A percentile compares a stretch with the other conserved stretches of the same genome.
phyloP scores from a whole-genome alignment of 2,329 filamentous ascomycete species.

The Pyricularia sp. region DNA sequence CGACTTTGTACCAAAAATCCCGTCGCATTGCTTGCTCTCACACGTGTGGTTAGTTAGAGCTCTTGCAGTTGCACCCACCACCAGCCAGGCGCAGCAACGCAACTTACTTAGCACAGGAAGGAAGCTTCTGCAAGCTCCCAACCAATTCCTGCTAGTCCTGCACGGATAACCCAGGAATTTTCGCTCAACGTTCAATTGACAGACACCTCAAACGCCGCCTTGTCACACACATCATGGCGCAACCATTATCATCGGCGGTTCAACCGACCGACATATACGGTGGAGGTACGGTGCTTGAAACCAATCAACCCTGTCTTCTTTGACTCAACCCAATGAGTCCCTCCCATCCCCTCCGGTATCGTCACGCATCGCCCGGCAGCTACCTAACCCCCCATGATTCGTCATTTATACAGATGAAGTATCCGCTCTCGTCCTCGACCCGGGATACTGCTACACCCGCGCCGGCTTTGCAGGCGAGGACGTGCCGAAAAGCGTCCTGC shows the following conservation, averaged over 20 bases:
- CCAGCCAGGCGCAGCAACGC: not conserved
- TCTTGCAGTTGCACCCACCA: not conserved
- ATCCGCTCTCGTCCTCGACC: conserved; percentile 89
- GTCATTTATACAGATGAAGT: conserved; percentile 62
- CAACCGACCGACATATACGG: conserved; percentile 51
- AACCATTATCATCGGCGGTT: conserved; percentile 40
- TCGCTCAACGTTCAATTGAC: not conserved
- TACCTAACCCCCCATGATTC: conserved; percentile 3
- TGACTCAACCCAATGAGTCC: not conserved
- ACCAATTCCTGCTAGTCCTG: not conserved
- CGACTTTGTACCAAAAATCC: not conserved
- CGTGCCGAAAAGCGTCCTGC: conserved; percentile 83
- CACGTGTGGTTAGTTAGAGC: not conserved
- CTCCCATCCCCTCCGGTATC: conserved; percentile 1
- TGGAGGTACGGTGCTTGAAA: conserved; percentile 33
- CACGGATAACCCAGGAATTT: not conserved
- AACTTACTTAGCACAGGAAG: not conserved
- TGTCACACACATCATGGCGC: conserved; percentile 12
- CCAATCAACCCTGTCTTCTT: not conserved
- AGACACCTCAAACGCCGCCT: not conserved
- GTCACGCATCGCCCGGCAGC: conserved; percentile 10
- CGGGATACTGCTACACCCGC: conserved; percentile 80
- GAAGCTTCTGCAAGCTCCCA: not conserved
- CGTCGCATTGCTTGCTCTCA: not conserved
- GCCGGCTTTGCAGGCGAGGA: conserved; percentile 97